Percentiles rank a stretch among this genome's conserved stretches.
Evolutionary conservation across 2,329 filamentous ascomycete species (phyloP).

Genomic region (Leptographium galeiforme): DNA sequence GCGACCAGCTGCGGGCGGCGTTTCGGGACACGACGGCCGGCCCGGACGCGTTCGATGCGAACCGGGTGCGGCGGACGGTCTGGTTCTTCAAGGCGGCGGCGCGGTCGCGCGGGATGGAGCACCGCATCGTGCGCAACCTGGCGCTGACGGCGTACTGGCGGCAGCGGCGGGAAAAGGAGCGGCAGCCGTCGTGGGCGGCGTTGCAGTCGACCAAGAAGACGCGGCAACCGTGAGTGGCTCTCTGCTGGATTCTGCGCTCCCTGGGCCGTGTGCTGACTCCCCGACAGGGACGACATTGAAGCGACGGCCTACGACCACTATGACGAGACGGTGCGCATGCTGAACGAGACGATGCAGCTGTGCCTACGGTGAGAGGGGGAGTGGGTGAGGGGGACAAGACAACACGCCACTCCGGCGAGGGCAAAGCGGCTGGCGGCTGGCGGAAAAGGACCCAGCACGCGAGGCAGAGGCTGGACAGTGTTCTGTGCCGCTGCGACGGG

Average conservation of each 20-base stretch:
- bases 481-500: no score
- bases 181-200: slow-evolving; percentile 15
- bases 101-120: slow-evolving; percentile 52
- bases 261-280: background rate
- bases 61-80: slow-evolving; percentile 48
- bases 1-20: slow-evolving; percentile 43
- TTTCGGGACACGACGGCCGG: slow-evolving; percentile 30
- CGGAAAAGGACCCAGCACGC: no score
- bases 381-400: background rate
- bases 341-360: slow-evolving; percentile 60
- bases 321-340: slow-evolving; percentile 55
- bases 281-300: slow-evolving; percentile 7
- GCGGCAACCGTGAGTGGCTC: background rate
- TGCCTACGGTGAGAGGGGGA: slow-evolving; percentile 36
- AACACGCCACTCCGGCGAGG: background rate
- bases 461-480: no score
- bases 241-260: background rate
- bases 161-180: slow-evolving; percentile 12
- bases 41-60: slow-evolving; percentile 27
- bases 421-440: background rate
- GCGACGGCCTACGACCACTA: slow-evolving; percentile 43
- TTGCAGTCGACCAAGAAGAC: slow-evolving; percentile 1
- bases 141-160: slow-evolving; percentile 34
- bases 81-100: slow-evolving; percentile 57
- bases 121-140: slow-evolving; percentile 58